Evolutionary conservation across 768 basidiomycete genomes (phyloP).

Genomic region (Russula lepida): DNA sequence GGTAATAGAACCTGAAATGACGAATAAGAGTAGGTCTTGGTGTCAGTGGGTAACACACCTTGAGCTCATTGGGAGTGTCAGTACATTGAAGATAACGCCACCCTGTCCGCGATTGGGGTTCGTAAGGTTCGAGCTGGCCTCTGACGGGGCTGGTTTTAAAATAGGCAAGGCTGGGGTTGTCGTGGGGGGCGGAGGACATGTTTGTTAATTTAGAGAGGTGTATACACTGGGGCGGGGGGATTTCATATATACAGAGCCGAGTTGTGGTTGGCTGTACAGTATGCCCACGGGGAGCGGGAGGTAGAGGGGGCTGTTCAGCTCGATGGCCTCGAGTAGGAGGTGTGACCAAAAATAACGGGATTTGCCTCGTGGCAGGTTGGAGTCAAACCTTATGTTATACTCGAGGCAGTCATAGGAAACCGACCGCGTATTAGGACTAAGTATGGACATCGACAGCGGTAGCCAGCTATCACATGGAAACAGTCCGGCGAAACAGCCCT

Average conservation of each 20-base stretch:
- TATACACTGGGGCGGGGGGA: not conserved
- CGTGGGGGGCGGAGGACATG: constrained; percentile 15
- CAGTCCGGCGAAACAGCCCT: not conserved
- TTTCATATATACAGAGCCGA: not conserved
- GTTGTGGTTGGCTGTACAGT: not conserved
- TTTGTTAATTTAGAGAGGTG: not conserved
- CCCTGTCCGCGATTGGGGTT: constrained; percentile 42
- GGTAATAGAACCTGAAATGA: constrained; percentile 55
- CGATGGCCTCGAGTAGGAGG: not conserved
- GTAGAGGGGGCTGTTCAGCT: not conserved
- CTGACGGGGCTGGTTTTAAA: constrained; percentile 58
- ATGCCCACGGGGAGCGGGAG: not conserved
- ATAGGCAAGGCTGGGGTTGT: constrained; percentile 36
- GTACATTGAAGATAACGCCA: constrained; percentile 71
- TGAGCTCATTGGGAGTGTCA: constrained; percentile 68
- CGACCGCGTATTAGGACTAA: too few species aligned
- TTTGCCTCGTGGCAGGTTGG: constrained; percentile 10
- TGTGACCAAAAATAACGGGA: constrained; percentile 7
- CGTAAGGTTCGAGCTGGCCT: constrained; percentile 66
- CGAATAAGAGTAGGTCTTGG: constrained; percentile 7
- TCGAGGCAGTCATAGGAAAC: not conserved
- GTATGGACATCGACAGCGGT: not conserved
- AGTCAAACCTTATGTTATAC: constrained; percentile 1
- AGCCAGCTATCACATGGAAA: not conserved
- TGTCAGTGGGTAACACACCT: constrained; percentile 32